Evolutionary conservation across 768 basidiomycete genomes (phyloP).

Genomic region (Tulasnella sp.): DNA sequence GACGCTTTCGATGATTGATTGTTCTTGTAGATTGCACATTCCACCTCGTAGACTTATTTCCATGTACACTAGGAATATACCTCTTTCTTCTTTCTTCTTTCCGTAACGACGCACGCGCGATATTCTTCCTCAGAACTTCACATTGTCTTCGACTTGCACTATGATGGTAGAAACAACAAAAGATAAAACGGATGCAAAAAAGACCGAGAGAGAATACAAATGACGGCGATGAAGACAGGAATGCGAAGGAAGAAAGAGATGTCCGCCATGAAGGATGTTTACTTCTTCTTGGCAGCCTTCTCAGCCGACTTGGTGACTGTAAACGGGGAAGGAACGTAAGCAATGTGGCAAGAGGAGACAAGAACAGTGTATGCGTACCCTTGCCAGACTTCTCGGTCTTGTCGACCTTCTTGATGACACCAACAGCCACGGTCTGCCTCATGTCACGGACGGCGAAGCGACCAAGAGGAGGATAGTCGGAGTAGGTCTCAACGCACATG

Average conservation of each 20-base stretch:
- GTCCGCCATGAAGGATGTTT: slow-evolving; percentile 21
- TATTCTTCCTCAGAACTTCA: slow-evolving; percentile 18
- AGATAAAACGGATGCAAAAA: slow-evolving; percentile 7
- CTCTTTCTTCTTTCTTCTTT: neutral
- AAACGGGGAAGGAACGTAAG: slow-evolving; percentile 11
- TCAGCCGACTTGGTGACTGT: slow-evolving; percentile 90
- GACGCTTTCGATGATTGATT: neutral
- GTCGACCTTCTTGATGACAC: slow-evolving; percentile 97
- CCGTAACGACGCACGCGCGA: neutral
- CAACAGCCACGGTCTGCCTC: slow-evolving; percentile 98
- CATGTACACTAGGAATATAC: slow-evolving; percentile 8
- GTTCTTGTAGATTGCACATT: neutral
- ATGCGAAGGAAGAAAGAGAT: slow-evolving; percentile 21
- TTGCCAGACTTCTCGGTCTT: slow-evolving; percentile 87
- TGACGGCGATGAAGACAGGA: slow-evolving; percentile 10
- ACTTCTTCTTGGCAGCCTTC: slow-evolving; percentile 58
- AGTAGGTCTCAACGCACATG: slow-evolving; percentile 91
- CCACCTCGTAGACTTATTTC: neutral
- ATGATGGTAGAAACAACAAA: slow-evolving; percentile 11
- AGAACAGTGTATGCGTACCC: slow-evolving; percentile 45
- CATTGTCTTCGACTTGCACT: slow-evolving; percentile 10
- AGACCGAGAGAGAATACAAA: slow-evolving; percentile 12
- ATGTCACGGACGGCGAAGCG: slow-evolving; percentile 99
- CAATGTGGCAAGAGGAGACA: neutral
- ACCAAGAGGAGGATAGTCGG: slow-evolving; percentile 98